Base-by-base conservation (phyloP, 2,329 filamentous ascomycete species). In the Nakataea oryzae region DNA sequence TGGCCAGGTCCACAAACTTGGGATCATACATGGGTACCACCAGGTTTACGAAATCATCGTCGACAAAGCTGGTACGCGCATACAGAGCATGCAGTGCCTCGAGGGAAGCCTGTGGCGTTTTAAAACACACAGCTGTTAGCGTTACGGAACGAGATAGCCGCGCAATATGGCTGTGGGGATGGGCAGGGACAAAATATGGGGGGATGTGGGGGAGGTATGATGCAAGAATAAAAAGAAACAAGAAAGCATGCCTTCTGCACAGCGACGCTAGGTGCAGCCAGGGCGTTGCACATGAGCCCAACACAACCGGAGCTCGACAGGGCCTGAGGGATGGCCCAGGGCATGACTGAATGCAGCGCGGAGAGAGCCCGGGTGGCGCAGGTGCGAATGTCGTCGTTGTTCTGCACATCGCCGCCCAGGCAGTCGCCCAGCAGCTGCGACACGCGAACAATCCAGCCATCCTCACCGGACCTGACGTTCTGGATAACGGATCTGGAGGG, bases 81-180 rank as follows among this genome's bases (percentile, higher is more conserved):
- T 93, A 96, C 17, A 96, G 79, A 12, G 89, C 84, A 74, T 93
- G 89, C n/a, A 96, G 78, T 54, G 90, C 87, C 75, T 96, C 91
- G 57, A 96, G 80, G 26, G 90, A 86, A 64, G 87, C 88, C 88
- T 91, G 21, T 24, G 5, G 24, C 21, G 9, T 50, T n/a, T 69
- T n/a, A 55, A 27, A 17, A 8, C 30, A 12, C n/a, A 11, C 30
- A 50, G 2, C 7, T n/a, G 41, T 50, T 50, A 50, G 41, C 41
- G 24, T 50, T n/a, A 50, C 54, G 26, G 28, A 56, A 56, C n/a
- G 26, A 24, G 27, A 56, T 5, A 28, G 54, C 17, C 12, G 54
- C 28, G 28, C 17, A 14, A 57, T 60, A 58, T 57, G 34, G 32
- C 11, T 8, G 24, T 50, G 21, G 6, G 7, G 24, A 50, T 24